phyloP scores from a whole-genome alignment of 352 stramenopile species.

The Phytophthora colocasiae region DNA sequence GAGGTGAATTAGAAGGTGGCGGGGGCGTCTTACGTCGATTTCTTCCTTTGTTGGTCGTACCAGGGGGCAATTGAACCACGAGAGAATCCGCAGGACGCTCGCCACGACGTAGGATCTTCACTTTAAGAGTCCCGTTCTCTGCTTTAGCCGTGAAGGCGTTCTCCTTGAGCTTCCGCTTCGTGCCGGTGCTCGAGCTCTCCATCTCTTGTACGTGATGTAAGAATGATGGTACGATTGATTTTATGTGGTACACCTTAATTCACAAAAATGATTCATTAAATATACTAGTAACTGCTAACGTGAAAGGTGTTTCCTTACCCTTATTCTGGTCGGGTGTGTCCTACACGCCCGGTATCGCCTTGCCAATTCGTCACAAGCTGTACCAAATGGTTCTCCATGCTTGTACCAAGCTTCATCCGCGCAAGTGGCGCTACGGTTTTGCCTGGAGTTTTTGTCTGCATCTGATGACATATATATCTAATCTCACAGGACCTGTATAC shows the following conservation, averaged over 20 bases:
- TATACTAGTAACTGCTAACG: too few species aligned
- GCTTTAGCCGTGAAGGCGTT: conserved; percentile 79
- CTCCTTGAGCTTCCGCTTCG: conserved; percentile 80
- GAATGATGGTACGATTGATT: conserved; percentile 13
- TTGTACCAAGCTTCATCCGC: too few species aligned
- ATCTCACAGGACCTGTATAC: too few species aligned
- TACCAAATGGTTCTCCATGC: too few species aligned
- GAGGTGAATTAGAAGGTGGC: conserved; percentile 47
- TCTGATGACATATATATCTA: too few species aligned
- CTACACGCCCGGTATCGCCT: too few species aligned
- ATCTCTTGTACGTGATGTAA: conserved; percentile 11
- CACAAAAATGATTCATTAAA: too few species aligned
- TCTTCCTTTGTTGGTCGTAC: conserved; percentile 6
- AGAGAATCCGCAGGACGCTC: conserved; percentile 10
- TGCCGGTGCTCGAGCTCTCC: conserved; percentile 33
- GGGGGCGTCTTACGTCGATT: conserved; percentile 17
- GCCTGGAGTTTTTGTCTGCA: too few species aligned
- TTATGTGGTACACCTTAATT: not conserved
- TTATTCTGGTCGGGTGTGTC: too few species aligned
- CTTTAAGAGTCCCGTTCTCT: conserved; percentile 74
- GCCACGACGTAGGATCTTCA: conserved; percentile 83
- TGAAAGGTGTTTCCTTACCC: too few species aligned
- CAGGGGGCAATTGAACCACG: not conserved
- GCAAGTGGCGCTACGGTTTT: too few species aligned
- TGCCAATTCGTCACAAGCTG: too few species aligned